Percentiles rank a stretch among this genome's conserved stretches.
phyloP scores from a whole-genome alignment of 257 asterid species.

The Knoxia roxburghii region DNA sequence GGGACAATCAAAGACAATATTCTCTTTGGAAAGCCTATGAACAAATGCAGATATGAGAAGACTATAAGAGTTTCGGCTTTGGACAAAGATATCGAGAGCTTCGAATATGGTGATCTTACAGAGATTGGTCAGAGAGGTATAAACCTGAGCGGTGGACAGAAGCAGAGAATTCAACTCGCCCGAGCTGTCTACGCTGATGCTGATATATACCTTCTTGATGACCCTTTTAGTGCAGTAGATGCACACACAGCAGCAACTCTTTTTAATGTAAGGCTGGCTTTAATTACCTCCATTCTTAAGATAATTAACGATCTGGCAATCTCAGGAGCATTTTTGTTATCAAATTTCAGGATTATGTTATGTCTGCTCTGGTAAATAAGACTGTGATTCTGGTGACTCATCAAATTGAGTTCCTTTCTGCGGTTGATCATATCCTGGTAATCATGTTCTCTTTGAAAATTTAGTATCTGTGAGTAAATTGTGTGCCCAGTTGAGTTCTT shows the following conservation, averaged over 20 bases:
- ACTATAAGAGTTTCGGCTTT: constrained; percentile 55
- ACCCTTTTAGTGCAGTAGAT: constrained; percentile 88
- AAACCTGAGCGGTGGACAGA: constrained; percentile 84
- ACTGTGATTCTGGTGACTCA: constrained; percentile 76
- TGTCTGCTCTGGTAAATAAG: constrained; percentile 58
- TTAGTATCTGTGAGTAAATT: neutral
- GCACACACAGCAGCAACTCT: constrained; percentile 74
- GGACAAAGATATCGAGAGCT: constrained; percentile 61
- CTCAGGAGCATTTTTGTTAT: neutral
- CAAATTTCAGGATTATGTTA: constrained; percentile 56
- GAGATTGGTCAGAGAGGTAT: constrained; percentile 86
- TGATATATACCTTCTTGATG: constrained; percentile 69
- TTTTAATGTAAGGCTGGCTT: constrained; percentile 44
- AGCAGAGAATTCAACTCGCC: constrained; percentile 79
- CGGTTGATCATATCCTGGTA: constrained; percentile 67
- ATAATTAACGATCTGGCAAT: neutral
- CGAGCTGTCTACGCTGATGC: constrained; percentile 71
- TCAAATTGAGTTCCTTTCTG: constrained; percentile 72
- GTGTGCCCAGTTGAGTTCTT: neutral
- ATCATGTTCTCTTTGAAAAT: neutral
- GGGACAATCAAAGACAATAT: constrained; percentile 68
- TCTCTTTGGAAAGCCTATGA: constrained; percentile 65
- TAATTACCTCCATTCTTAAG: neutral
- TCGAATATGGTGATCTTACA: constrained; percentile 67
- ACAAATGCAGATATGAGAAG: constrained; percentile 38